Conservation (phyloP, 2,329 filamentous ascomycete genomes). For the Sphaerulina musiva region DNA sequence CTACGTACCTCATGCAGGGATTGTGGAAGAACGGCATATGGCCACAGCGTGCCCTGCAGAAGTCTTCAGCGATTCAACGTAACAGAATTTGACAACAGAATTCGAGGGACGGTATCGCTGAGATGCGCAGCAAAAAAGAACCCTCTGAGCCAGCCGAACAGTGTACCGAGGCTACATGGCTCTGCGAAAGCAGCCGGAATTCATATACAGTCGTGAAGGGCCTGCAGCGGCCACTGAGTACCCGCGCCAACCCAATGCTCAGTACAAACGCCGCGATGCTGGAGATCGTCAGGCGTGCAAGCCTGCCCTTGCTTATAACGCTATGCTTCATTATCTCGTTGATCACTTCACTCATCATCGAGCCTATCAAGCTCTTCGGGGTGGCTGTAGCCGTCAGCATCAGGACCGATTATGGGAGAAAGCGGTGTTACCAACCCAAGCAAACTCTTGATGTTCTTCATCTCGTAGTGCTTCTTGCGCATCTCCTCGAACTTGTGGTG, state of each 20-base stretch:
- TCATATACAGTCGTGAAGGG: slow-evolving; percentile 3
- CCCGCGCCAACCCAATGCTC: slow-evolving; percentile 5
- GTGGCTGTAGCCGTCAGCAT: slow-evolving; percentile 32
- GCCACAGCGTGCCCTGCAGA: neutral
- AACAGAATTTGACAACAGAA: neutral
- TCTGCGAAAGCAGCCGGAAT: slow-evolving; percentile 1
- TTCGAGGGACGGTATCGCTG: neutral
- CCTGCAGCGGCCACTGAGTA: neutral
- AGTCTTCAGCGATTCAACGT: neutral
- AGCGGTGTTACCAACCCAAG: slow-evolving; percentile 56
- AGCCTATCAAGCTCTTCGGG: slow-evolving; percentile 38
- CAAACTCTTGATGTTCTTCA: slow-evolving; percentile 85
- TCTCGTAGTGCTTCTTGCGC: slow-evolving; percentile 97
- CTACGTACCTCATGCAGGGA: neutral
- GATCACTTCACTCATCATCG: slow-evolving; percentile 37
- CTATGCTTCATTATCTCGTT: slow-evolving; percentile 6
- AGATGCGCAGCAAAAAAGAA: too few species aligned
- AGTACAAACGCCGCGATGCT: slow-evolving; percentile 3
- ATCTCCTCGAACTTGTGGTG: slow-evolving; percentile 84
- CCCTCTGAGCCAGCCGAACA: neutral
- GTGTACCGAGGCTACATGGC: neutral
- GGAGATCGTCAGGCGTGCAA: slow-evolving; percentile 1
- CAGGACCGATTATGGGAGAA: slow-evolving; percentile 2
- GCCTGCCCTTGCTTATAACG: neutral
- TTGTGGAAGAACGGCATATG: neutral